These are phyloP conservation scores for Bryopsis sp. DNA, from an alignment of 139 green algal species.

Conservation along the genomic window DNA sequence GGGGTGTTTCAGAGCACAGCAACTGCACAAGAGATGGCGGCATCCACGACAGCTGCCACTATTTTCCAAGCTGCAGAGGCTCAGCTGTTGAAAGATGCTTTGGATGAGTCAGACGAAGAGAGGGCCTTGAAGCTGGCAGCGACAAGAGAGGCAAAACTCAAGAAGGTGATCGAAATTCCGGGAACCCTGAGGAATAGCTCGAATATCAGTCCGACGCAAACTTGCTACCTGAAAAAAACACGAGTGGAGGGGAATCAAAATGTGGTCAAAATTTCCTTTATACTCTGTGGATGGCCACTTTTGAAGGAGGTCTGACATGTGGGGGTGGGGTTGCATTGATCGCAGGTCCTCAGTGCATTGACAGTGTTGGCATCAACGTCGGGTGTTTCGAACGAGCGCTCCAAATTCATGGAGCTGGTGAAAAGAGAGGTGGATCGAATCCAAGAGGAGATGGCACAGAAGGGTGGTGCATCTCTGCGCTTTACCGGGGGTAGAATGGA, in stretches of 20 bases:
- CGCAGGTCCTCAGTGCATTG: constrained; percentile 18
- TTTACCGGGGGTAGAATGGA: constrained; percentile 10
- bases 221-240: background rate
- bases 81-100: constrained; percentile 6
- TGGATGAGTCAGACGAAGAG: constrained; percentile 9
- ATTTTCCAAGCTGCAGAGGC: constrained; percentile 14
- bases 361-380: constrained; percentile 8
- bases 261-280: too few relatives aligned
- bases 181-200: background rate
- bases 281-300: too few relatives aligned
- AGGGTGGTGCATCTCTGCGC: constrained; percentile 4
- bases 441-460: constrained; percentile 13
- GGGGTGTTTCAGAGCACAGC: too few relatives aligned
- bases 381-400: constrained; percentile 63
- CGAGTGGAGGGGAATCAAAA: too few relatives aligned
- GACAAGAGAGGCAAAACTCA: background rate
- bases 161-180: background rate
- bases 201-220: background rate
- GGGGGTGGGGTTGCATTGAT: too few relatives aligned
- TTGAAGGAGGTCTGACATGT: constrained; percentile 4
- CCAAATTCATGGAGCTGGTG: constrained; percentile 77
- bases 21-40: constrained; percentile 16
- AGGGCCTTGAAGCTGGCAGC: background rate
- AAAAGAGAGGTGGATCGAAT: constrained; percentile 54
- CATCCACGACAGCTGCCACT: constrained; percentile 1